Conservation (phyloP, 352 stramenopile species). For the Pythium dissotocum region DNA sequence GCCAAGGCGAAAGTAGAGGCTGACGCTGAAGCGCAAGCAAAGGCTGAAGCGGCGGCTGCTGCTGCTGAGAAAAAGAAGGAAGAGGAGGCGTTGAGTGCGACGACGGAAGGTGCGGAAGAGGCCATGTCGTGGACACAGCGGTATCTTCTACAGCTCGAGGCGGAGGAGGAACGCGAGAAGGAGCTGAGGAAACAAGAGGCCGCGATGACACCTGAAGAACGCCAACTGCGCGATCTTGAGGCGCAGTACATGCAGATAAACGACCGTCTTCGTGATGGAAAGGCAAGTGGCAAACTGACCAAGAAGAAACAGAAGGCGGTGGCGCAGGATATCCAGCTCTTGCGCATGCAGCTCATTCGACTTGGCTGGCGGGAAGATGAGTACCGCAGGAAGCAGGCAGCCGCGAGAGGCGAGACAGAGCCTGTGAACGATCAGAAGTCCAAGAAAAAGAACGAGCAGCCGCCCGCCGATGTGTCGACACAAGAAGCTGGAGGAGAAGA, state of each 20-base stretch:
- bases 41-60: neutral
- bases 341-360: constrained; percentile 26
- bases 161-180: constrained; percentile 37
- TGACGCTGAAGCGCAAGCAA: neutral
- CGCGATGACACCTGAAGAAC: constrained; percentile 39
- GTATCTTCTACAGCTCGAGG: constrained; percentile 64
- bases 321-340: constrained; percentile 27
- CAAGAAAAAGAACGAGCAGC: constrained; percentile 8
- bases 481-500: neutral
- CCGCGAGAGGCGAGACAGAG: constrained; percentile 6
- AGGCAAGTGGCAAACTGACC: constrained; percentile 47
- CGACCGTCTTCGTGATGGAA: constrained; percentile 28
- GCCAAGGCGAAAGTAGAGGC: neutral
- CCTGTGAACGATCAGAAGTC: constrained; percentile 18
- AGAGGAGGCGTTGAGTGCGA: neutral
- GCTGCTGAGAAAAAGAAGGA: neutral
- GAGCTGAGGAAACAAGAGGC: constrained; percentile 40
- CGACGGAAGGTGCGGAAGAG: constrained; percentile 20
- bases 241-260: constrained; percentile 42
- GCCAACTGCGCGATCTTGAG: constrained; percentile 50
- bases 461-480: neutral
- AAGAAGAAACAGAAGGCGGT: constrained; percentile 61
- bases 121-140: constrained; percentile 76
- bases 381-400: constrained; percentile 38
- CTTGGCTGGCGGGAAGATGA: constrained; percentile 33